Evolutionary conservation across 805 yeast genomes (phyloP), one percentile per base, ranked within the genome.

Genomic region (Danielozyma ontarioensis): DNA sequence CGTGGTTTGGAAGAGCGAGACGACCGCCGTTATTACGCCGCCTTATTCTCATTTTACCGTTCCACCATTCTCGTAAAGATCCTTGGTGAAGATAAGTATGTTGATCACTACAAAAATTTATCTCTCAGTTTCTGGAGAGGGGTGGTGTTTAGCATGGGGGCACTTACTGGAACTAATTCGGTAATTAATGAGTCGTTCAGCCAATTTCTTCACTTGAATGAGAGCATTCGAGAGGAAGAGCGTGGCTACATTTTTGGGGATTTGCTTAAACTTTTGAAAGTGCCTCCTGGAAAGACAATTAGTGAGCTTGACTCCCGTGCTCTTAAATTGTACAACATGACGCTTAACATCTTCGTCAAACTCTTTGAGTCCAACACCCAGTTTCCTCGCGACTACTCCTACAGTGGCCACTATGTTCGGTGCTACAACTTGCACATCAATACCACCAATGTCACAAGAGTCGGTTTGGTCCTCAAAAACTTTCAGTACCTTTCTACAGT

Each of bases 381-480:
- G 5, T 34, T 65, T n/a, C 72, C 73, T 0, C 17, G 11, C 0
- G 34, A 26, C 2, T 58, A 60, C 27, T 46, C 51, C 17, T 45
- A 54, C 13, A 46, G 59, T 24, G 55, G 62, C 1, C 50, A 78
- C 4, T 74, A 62, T 28, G 61, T 73, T 1, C 56, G 77, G 19
- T 53, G 73, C 4, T 77, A 68, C 57, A 81, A 81, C 46, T 51
- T 77, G 22, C 81, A 79, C 34, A 55, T 81, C 22, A 70, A 70
- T 36, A 71, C 76, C 1, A 48, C 62, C 4, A 66, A 64, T 32
- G 28, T 59, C 5, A 35, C 53, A 0, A 51, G 78, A 27, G 39
- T 76, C 1, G 43, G 52, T 1, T 44, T 62, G 11, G 68, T 71
- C 0, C 47, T 78, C 4, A 55, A 61, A 32, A 40, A 76, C 0